Evolutionary conservation across 2,329 filamentous ascomycete species (phyloP).

Genomic region (Emmonsiellopsis sp.): DNA sequence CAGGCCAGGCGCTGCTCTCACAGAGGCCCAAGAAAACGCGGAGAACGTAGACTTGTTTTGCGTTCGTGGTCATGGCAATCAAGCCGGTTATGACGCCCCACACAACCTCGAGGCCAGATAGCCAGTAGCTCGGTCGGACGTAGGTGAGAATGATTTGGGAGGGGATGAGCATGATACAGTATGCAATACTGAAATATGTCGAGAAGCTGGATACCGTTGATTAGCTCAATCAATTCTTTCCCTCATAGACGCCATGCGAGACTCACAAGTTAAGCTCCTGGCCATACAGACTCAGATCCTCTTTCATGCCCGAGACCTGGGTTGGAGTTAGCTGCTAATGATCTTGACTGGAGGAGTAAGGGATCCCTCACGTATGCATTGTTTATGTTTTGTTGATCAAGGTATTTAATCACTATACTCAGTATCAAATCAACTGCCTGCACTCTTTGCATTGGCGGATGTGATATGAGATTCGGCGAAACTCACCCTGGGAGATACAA

Average conservation of each 20-base stretch:
- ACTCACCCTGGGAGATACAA: neutral
- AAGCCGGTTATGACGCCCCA: constrained; percentile 23
- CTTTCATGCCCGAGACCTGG: constrained; percentile 16
- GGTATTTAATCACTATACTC: neutral
- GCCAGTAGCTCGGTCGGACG: constrained; percentile 19
- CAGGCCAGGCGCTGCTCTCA: constrained; percentile 21
- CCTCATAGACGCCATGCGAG: neutral
- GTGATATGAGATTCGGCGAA: too few relatives aligned
- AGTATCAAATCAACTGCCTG: neutral
- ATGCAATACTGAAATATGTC: neutral
- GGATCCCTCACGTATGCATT: constrained; percentile 15
- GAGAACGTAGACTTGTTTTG: constrained; percentile 21
- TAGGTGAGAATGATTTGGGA: neutral
- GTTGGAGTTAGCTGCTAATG: too few relatives aligned
- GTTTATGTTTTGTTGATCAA: neutral
- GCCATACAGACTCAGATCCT: constrained; percentile 13
- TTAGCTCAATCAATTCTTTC: neutral
- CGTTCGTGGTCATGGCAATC: constrained; percentile 19
- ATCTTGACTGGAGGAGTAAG: too few relatives aligned
- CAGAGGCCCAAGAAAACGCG: constrained; percentile 22
- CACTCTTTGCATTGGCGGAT: neutral
- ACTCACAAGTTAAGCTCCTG: constrained; percentile 14
- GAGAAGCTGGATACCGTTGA: neutral
- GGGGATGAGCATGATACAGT: neutral
- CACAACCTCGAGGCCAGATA: constrained; percentile 18